phyloP scores from a whole-genome alignment of 2,329 filamentous ascomycete species.

The Arthroderma sp. region DNA sequence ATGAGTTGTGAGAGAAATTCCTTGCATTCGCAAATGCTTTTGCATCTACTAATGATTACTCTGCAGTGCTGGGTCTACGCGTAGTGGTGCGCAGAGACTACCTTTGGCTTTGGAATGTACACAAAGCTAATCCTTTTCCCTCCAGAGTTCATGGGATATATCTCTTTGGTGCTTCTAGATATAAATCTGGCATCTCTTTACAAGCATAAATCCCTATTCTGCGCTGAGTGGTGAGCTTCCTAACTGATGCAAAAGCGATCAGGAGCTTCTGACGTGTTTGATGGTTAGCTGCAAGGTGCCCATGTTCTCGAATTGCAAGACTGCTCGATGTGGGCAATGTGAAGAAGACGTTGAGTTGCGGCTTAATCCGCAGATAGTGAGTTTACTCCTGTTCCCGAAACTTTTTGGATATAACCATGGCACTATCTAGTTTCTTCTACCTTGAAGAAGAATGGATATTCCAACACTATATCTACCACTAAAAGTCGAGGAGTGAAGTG shows the following conservation, averaged over 20 bases:
- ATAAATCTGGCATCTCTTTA: conserved; percentile 13
- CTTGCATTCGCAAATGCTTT: not conserved
- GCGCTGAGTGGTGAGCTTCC: conserved; percentile 11
- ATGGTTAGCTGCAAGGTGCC: conserved; percentile 30
- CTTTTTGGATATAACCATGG: not conserved
- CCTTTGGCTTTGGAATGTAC: too few relatives aligned
- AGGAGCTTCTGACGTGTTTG: not conserved
- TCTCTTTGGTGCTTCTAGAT: conserved; percentile 12
- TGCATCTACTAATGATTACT: not conserved
- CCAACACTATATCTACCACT: not conserved
- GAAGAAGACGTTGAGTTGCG: conserved; percentile 10
- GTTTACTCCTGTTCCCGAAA: not conserved
- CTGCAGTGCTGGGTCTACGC: not conserved
- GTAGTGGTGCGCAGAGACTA: not conserved
- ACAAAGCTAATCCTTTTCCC: not conserved
- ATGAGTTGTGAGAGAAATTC: conserved; percentile 11
- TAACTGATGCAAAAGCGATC: not conserved
- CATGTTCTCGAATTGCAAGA: conserved; percentile 33
- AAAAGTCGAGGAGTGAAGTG: not conserved
- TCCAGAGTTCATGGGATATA: conserved; percentile 13
- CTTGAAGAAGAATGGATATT: not conserved
- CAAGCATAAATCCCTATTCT: conserved; percentile 11
- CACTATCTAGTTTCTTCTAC: not conserved
- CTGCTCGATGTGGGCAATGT: conserved; percentile 12
- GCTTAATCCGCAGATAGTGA: conserved; percentile 14